A percentile compares a stretch with the other conserved stretches of the same genome.
Evolutionary conservation across 345 rosid species (phyloP).

Genomic region (Litchi chinensis): DNA sequence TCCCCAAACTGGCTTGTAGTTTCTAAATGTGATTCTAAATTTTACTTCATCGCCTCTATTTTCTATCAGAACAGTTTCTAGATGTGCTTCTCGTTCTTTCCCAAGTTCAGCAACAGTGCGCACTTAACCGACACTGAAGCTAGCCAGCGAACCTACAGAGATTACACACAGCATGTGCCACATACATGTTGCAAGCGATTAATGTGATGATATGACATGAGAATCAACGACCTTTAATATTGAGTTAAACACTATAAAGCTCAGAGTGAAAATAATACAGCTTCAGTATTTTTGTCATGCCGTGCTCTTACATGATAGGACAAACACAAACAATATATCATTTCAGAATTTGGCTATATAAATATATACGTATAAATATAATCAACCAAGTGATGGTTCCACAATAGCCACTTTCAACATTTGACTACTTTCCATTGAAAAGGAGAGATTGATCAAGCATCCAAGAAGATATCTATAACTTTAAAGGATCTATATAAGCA

Average conservation of each 20-base stretch:
- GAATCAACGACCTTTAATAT: not conserved
- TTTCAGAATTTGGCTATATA: not conserved
- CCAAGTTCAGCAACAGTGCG: no score
- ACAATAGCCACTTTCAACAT: conserved; percentile 10
- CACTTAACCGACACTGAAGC: no score
- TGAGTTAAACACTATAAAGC: not conserved
- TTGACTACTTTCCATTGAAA: not conserved
- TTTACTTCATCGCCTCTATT: no score
- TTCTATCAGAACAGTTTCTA: no score
- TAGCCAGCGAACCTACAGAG: no score
- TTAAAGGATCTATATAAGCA: not conserved
- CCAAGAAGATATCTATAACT: not conserved
- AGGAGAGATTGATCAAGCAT: not conserved
- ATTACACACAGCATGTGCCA: no score
- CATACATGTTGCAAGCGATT: no score
- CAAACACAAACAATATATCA: not conserved
- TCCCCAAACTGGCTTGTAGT: not conserved
- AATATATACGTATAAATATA: conserved; percentile 3
- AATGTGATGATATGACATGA: not conserved
- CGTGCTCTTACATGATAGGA: not conserved
- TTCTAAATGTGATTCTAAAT: not conserved
- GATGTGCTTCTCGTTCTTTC: no score
- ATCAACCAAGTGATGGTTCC: conserved; percentile 1
- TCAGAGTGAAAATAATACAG: not conserved
- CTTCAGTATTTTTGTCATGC: not conserved